Conservation (phyloP, 345 rosid species). For the Dovyalis caffra region DNA sequence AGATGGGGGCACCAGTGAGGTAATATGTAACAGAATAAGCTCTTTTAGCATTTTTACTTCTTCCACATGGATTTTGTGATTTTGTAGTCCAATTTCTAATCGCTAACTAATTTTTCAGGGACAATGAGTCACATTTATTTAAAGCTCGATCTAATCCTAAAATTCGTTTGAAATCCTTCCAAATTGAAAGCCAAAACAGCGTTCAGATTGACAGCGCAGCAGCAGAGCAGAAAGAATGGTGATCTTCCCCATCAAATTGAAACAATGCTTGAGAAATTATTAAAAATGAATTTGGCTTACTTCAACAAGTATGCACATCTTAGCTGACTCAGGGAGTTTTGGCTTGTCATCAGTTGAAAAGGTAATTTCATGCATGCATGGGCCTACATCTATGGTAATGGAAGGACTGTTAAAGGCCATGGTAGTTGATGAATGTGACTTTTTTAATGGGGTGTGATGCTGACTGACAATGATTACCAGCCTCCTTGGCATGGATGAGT, state of each 20-base stretch:
- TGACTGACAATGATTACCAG: too few relatives aligned
- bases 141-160: not conserved
- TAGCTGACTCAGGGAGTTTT: slow-evolving; percentile 91
- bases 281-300: slow-evolving; percentile 5
- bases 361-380: slow-evolving; percentile 94
- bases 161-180: not conserved
- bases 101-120: slow-evolving; percentile 44
- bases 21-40: slow-evolving; percentile 3
- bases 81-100: slow-evolving; percentile 8
- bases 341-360: slow-evolving; percentile 92
- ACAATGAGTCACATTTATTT: too few relatives aligned
- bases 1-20: slow-evolving; percentile 90
- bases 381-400: slow-evolving; percentile 68
- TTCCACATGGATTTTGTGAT: not conserved
- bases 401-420: too few relatives aligned
- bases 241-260: slow-evolving; percentile 5
- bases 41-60: not conserved
- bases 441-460: too few relatives aligned
- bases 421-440: too few relatives aligned
- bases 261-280: slow-evolving; percentile 5
- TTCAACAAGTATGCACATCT: slow-evolving; percentile 15
- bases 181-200: slow-evolving; percentile 5
- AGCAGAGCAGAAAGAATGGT: not conserved
- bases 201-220: not conserved
- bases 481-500: too few relatives aligned